Percentiles rank a stretch among this genome's conserved stretches.
Conservation (phyloP, 208 protist genomes). For the Eutreptiella sp. region DNA sequence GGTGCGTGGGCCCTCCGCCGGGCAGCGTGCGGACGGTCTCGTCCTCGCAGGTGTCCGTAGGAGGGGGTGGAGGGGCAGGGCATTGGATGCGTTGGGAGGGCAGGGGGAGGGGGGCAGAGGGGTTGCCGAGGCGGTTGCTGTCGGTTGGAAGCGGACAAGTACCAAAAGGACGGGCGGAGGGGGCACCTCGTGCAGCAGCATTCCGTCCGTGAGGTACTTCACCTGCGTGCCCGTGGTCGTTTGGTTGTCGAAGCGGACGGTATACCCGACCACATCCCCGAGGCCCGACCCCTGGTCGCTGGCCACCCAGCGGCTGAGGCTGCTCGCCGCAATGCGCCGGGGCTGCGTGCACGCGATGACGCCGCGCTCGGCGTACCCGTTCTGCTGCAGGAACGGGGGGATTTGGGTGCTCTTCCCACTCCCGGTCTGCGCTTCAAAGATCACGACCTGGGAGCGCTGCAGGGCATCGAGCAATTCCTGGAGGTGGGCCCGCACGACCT, state of each 20-base stretch:
- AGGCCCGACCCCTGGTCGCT: slow-evolving; percentile 79
- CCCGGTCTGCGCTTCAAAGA: slow-evolving; percentile 75
- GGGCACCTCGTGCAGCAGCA: slow-evolving; percentile 94
- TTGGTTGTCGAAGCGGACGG: slow-evolving; percentile 94
- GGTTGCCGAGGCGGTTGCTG: too few species aligned
- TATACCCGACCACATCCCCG: slow-evolving; percentile 88
- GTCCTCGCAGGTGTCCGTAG: too few species aligned
- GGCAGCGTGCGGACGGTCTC: too few species aligned
- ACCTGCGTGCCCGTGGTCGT: slow-evolving; percentile 75
- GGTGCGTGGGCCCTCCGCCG: too few species aligned
- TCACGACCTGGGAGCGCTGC: slow-evolving; percentile 24
- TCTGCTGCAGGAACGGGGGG: slow-evolving; percentile 32
- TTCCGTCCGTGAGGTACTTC: slow-evolving; percentile 98
- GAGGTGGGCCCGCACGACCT: too few species aligned
- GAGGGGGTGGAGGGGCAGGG: too few species aligned
- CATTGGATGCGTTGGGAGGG: too few species aligned
- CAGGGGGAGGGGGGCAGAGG: too few species aligned
- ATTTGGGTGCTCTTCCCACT: slow-evolving; percentile 67
- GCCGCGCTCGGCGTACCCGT: background rate
- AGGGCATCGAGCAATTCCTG: slow-evolving; percentile 48
- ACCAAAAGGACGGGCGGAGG: too few species aligned
- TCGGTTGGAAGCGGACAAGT: too few species aligned
- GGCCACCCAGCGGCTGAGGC: slow-evolving; percentile 93
- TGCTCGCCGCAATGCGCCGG: slow-evolving; percentile 97
- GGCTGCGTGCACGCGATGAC: slow-evolving; percentile 96